phyloP scores from a whole-genome alignment of 2,329 filamentous ascomycete species.

The Truncatella angustata region DNA sequence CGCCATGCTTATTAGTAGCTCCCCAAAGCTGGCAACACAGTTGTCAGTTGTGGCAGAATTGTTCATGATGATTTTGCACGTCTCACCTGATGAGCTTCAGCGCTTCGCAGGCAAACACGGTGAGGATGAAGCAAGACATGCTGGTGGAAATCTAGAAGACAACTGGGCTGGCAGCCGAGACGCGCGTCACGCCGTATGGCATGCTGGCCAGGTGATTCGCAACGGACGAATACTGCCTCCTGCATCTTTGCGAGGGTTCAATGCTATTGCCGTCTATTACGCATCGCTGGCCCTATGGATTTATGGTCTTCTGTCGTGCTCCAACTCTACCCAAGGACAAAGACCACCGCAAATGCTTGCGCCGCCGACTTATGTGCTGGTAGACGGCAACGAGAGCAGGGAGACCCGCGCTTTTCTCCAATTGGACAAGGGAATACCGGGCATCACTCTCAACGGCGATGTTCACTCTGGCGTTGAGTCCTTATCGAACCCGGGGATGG shows the following conservation, averaged over 20 bases:
- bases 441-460: constrained; percentile 12
- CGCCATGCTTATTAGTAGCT: constrained; percentile 16
- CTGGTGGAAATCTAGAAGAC: constrained; percentile 18
- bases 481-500: constrained; percentile 19
- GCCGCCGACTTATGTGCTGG: constrained; percentile 14
- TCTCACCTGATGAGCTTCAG: constrained; percentile 26
- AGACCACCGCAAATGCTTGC: constrained; percentile 8
- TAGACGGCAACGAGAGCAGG: constrained; percentile 24
- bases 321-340: background rate
- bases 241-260: constrained; percentile 23
- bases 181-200: constrained; percentile 25
- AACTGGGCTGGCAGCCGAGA: constrained; percentile 21
- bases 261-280: constrained; percentile 26
- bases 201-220: constrained; percentile 25
- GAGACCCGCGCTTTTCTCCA: constrained; percentile 24
- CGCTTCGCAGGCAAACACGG: constrained; percentile 25
- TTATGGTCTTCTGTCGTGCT: constrained; percentile 20
- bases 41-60: constrained; percentile 22
- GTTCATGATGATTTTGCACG: constrained; percentile 27
- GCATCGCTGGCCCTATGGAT: constrained; percentile 26
- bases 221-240: constrained; percentile 21
- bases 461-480: constrained; percentile 15
- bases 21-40: constrained; percentile 13
- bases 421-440: constrained; percentile 20
- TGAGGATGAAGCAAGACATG: constrained; percentile 26